phyloP scores from a whole-genome alignment of 139 green algal genomes.

The Limnomonas spitsbergensis region DNA sequence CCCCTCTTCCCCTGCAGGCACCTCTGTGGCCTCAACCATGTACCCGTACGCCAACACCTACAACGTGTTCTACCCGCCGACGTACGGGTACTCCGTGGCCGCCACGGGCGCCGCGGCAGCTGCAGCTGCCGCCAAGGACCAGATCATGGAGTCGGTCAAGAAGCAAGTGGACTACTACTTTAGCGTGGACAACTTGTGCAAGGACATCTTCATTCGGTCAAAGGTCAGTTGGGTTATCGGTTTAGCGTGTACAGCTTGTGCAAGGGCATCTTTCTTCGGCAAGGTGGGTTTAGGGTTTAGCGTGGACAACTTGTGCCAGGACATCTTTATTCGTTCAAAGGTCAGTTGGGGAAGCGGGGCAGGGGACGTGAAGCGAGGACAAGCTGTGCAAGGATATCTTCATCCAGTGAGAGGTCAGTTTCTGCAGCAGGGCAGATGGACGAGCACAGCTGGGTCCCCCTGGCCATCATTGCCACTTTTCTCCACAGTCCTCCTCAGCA shows the following conservation, averaged over 20 bases:
- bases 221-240: conserved; percentile 66
- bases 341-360: no score
- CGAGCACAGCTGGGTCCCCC: conserved; percentile 79
- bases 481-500: no score
- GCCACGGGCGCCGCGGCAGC: conserved; percentile 11
- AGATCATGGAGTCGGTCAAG: conserved; percentile 58
- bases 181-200: conserved; percentile 86
- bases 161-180: conserved; percentile 98
- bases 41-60: no score
- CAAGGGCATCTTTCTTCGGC: no score
- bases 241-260: no score
- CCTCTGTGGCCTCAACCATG: no score
- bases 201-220: conserved; percentile 90
- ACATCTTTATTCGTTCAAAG: conserved; percentile 92
- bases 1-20: no score
- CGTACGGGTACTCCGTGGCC: conserved; percentile 5
- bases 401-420: no score
- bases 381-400: no score
- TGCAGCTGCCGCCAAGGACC: conserved; percentile 5
- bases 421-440: no score
- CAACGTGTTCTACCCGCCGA: conserved; percentile 73
- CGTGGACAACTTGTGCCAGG: conserved; percentile 87
- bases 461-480: conserved; percentile 80
- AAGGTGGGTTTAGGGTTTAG: conserved; percentile 98
- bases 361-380: no score